Conservation (phyloP, 805 yeast genomes). For the Suhomyces sp. region DNA sequence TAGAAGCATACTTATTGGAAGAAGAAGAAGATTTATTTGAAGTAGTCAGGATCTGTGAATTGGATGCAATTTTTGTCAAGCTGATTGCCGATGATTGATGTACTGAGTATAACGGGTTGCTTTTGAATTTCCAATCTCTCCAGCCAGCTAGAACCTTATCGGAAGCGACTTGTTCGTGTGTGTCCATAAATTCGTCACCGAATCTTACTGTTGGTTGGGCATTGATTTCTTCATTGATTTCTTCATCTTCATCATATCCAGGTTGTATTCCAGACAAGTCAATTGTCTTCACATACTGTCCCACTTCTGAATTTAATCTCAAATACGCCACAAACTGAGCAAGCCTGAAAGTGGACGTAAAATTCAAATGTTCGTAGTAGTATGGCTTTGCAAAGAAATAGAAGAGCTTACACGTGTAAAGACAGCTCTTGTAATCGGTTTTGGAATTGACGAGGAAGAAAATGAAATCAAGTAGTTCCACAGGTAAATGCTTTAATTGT, state of each 20-base stretch:
- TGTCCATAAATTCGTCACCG: background rate
- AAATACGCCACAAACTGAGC: slow-evolving; percentile 76
- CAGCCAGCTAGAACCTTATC: slow-evolving; percentile 66
- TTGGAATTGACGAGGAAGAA: slow-evolving; percentile 33
- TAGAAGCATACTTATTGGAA: slow-evolving; percentile 14
- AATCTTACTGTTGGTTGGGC: background rate
- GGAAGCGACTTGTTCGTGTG: background rate
- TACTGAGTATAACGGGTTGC: slow-evolving; percentile 60
- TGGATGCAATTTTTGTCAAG: slow-evolving; percentile 14
- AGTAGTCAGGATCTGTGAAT: slow-evolving; percentile 16
- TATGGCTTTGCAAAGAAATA: slow-evolving; percentile 52
- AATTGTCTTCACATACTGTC: slow-evolving; percentile 52
- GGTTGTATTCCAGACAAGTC: slow-evolving; percentile 54
- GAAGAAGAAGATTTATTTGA: slow-evolving; percentile 18
- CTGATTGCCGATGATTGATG: slow-evolving; percentile 19
- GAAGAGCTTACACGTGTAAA: slow-evolving; percentile 53
- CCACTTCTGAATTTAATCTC: slow-evolving; percentile 55
- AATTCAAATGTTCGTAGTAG: slow-evolving; percentile 53
- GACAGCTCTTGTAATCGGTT: slow-evolving; percentile 38
- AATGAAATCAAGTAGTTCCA: slow-evolving; percentile 42
- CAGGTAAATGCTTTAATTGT: slow-evolving; percentile 36
- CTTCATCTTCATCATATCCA: slow-evolving; percentile 24
- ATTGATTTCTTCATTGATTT: slow-evolving; percentile 1
- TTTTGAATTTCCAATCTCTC: slow-evolving; percentile 87
- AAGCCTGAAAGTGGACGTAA: slow-evolving; percentile 72